phyloP scores from a whole-genome alignment of 345 rosid species.

The Fremontodendron californicum region DNA sequence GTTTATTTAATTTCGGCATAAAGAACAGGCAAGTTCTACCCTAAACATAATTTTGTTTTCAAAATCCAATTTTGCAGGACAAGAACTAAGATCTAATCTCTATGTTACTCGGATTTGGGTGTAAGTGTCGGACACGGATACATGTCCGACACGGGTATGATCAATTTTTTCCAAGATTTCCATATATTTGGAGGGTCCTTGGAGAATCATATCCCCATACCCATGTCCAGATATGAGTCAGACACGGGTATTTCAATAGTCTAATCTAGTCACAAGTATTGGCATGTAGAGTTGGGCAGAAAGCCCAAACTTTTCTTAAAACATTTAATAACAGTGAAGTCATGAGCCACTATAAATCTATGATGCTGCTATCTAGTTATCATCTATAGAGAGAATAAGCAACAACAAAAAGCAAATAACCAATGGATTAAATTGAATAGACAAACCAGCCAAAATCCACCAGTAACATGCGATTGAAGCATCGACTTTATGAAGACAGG shows the following conservation, averaged over 20 bases:
- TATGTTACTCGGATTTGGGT: too few relatives aligned
- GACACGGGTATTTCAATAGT: too few relatives aligned
- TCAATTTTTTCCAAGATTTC: too few relatives aligned
- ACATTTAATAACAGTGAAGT: neutral
- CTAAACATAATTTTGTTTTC: neutral
- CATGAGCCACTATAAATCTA: neutral
- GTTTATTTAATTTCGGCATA: neutral
- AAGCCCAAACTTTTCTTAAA: neutral
- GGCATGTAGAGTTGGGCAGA: neutral
- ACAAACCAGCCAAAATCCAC: slow-evolving; percentile 91
- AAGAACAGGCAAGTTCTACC: neutral
- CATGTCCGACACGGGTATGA: too few relatives aligned
- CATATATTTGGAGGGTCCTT: too few relatives aligned
- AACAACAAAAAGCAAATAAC: neutral
- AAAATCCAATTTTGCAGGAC: neutral
- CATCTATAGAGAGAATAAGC: neutral
- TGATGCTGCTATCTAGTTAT: neutral
- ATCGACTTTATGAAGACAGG: slow-evolving; percentile 68
- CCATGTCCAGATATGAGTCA: too few relatives aligned
- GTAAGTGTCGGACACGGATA: too few relatives aligned
- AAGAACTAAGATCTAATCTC: neutral
- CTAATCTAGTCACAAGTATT: neutral
- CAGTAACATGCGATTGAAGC: slow-evolving; percentile 84
- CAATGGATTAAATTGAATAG: neutral
- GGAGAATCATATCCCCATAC: too few relatives aligned